These are phyloP conservation scores for Phlebiopsis gigantea DNA, from an alignment of 768 basidiomycete genomes.

Conservation along the genomic window DNA sequence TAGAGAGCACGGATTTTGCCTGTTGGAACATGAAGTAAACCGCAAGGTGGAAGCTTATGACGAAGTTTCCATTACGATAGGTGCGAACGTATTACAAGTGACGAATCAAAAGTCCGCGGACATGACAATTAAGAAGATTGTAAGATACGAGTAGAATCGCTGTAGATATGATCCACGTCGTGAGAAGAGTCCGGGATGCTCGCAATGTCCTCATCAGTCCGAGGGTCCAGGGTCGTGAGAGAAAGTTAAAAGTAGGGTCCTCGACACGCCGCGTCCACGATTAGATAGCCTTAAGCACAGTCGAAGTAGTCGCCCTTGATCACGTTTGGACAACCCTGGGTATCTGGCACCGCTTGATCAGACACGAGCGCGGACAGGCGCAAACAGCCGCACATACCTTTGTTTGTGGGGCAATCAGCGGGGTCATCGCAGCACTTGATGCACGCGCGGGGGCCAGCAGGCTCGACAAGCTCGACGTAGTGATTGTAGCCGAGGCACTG, in stretches of 20 bases:
- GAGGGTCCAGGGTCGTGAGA: neutral
- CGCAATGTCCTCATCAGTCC: too few relatives aligned
- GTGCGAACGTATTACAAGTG: too few relatives aligned
- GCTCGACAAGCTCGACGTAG: conserved; percentile 56
- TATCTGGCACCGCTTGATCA: conserved; percentile 29
- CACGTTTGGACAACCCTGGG: conserved; percentile 45
- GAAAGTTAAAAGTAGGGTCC: neutral
- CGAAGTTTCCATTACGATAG: too few relatives aligned
- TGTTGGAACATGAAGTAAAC: too few relatives aligned
- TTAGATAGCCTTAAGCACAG: conserved; percentile 42
- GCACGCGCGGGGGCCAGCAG: conserved; percentile 44
- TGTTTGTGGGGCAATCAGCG: conserved; percentile 47
- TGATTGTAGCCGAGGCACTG: conserved; percentile 53
- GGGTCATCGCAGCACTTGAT: conserved; percentile 54
- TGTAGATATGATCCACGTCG: too few relatives aligned
- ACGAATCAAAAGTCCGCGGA: too few relatives aligned
- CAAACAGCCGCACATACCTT: conserved; percentile 27
- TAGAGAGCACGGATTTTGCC: too few relatives aligned
- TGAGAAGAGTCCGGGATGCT: too few relatives aligned
- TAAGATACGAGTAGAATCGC: too few relatives aligned
- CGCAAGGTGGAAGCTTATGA: too few relatives aligned
- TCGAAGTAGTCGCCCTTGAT: conserved; percentile 52
- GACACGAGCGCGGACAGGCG: neutral
- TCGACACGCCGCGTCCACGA: too few relatives aligned
- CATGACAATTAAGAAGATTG: too few relatives aligned